These are phyloP conservation scores for Venturia oleaginea DNA, from an alignment of 2,329 filamentous ascomycete species.

Conservation along the genomic window DNA sequence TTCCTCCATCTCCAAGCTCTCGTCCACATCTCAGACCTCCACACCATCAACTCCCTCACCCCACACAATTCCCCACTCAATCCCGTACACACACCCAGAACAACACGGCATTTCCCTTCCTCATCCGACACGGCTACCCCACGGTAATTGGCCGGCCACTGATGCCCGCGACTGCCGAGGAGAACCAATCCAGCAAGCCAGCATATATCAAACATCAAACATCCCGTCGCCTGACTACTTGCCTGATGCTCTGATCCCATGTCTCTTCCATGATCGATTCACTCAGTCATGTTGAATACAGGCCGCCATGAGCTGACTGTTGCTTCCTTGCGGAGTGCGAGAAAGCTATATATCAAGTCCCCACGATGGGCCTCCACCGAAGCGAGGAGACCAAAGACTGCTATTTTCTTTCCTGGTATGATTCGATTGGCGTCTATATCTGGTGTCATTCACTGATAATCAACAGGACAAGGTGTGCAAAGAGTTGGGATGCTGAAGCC, in stretches of 20 bases:
- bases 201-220: neutral
- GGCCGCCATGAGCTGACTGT: conserved; percentile 13
- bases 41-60: neutral
- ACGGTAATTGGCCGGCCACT: neutral
- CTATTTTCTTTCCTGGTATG: conserved; percentile 17
- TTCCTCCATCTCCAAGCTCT: neutral
- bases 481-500: conserved; percentile 78
- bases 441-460: neutral
- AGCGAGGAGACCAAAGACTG: conserved; percentile 14
- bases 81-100: neutral
- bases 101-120: neutral
- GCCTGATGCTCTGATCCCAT: neutral
- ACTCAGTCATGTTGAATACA: conserved; percentile 12
- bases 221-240: neutral
- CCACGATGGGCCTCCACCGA: conserved; percentile 11
- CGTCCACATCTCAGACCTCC: neutral
- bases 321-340: conserved; percentile 8
- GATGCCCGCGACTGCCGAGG: neutral
- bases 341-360: neutral
- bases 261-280: conserved; percentile 9
- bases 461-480: conserved; percentile 74
- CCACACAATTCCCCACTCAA: neutral
- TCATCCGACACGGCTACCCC: neutral
- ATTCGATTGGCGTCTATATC: neutral
- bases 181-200: neutral